Conservation (phyloP, 2,329 filamentous ascomycete species). For the Ophiostoma quercus region DNA sequence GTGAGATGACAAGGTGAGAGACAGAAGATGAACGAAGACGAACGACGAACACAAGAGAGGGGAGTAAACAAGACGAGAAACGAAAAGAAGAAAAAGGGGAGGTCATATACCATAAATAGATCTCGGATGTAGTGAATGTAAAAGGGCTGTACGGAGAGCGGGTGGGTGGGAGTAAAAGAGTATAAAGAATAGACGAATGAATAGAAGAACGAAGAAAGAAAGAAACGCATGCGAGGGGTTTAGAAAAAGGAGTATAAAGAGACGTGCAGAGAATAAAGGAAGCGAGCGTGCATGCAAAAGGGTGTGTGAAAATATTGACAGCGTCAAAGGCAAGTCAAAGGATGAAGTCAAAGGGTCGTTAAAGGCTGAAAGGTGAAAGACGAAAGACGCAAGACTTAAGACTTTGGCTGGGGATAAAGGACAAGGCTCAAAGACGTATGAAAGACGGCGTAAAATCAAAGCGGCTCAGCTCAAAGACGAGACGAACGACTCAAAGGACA, state of each 20-base stretch:
- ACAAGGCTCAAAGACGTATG: neutral
- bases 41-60: neutral
- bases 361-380: neutral
- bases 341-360: neutral
- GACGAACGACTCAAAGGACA: neutral
- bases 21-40: neutral
- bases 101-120: slow-evolving; percentile 16
- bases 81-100: neutral
- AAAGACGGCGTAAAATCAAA: neutral
- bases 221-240: neutral
- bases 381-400: neutral
- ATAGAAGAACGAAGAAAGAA: neutral
- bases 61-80: neutral
- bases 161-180: neutral
- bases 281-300: neutral
- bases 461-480: neutral
- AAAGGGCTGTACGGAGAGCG: neutral
- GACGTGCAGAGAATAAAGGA: neutral
- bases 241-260: neutral
- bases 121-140: neutral
- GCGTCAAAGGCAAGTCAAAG: neutral
- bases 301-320: neutral
- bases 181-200: neutral
- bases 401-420: neutral
- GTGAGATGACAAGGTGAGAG: neutral